A percentile compares a stretch with the other conserved stretches of the same genome.
These are phyloP conservation scores for Chlorella sp. DNA, from an alignment of 139 green algal genomes.

Conservation along the genomic window DNA sequence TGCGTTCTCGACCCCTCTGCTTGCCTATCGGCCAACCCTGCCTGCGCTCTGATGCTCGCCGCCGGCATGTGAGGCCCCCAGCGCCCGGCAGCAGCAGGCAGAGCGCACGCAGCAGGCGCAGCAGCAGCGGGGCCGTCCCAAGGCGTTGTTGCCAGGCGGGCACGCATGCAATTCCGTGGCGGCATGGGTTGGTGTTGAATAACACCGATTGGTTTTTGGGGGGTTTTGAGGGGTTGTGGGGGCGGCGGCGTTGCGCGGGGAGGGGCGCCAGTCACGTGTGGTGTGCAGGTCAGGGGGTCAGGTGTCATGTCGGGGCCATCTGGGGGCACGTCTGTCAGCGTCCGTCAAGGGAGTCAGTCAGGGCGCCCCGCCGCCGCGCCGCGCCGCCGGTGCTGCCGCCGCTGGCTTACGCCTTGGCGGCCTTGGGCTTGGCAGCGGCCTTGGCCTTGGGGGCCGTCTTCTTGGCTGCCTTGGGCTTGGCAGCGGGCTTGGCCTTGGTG, in stretches of 20 bases:
- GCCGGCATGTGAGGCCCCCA: too few species aligned
- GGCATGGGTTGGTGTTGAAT: slow-evolving; percentile 2
- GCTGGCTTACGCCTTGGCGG: slow-evolving; percentile 9
- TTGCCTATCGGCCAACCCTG: too few species aligned
- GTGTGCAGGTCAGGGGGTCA: not conserved
- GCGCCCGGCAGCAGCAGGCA: too few species aligned
- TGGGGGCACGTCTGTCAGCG: not conserved
- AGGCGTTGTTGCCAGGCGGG: too few species aligned
- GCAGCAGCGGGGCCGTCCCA: too few species aligned
- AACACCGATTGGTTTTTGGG: slow-evolving; percentile 20
- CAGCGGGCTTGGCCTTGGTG: not conserved
- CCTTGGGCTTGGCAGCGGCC: slow-evolving; percentile 55
- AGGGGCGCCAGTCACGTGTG: not conserved
- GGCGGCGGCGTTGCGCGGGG: not conserved
- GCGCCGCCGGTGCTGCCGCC: not conserved
- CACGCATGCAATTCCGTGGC: not conserved
- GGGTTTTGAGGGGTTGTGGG: not conserved
- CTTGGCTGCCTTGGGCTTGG: slow-evolving; percentile 28
- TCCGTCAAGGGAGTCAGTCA: not conserved
- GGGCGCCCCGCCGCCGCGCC: not conserved
- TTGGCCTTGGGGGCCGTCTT: slow-evolving; percentile 41
- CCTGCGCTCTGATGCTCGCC: too few species aligned
- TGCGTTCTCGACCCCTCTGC: too few species aligned
- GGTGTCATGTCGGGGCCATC: not conserved
- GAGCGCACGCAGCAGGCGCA: too few species aligned